Evolutionary conservation across 257 asterid genomes (phyloP), one percentile per base, ranked within the genome.

Genomic region (Knoxia roxburghii): DNA sequence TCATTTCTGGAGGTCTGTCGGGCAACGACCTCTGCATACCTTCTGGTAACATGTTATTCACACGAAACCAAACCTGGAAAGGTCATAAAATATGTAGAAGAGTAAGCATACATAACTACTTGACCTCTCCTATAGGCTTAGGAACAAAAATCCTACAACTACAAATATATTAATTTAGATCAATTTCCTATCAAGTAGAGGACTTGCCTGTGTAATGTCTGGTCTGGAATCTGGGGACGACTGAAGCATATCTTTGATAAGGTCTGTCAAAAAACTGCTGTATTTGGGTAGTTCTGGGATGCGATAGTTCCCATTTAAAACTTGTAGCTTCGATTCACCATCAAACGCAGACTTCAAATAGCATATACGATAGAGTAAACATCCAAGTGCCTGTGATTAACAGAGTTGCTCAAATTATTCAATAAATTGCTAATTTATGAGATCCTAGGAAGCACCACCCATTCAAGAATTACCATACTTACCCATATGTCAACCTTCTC

Each of bases 401-500:
- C 51, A 64, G 27, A 55, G 48, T 12, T 3, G 62, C 46, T 32
- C 30, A 41, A 18, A n/a, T n/a, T n/a, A n/a, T 27, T 18, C 17
- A 21, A 27, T 7, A 53, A 30, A 35, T 48, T 20, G 55, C 41
- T 35, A 29, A 9, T 46, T 3, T 17, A 39, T 4, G 15, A 63
- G 40, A 58, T 49, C 39, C 21, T 11, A 30, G 67, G 73, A 8
- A 48, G 45, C 39, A 40, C 48, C 39, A 57, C 30, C 3, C 40
- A 50, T 20, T 40, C 11, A 39, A 21, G 14, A 61, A 23, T 9
- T 37, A n/a, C 17, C 63, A 67, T 56, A 77, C 99, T 88, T 84
- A 93, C 99, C 99, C 99, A 94, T 76, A 94, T 88, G 70, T 94
- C 99, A 18, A 90, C 99, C 77, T 90, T 94, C 88, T 94, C 99